phyloP scores from a whole-genome alignment of 2,329 filamentous ascomycete species.

The Alternaria dauci region DNA sequence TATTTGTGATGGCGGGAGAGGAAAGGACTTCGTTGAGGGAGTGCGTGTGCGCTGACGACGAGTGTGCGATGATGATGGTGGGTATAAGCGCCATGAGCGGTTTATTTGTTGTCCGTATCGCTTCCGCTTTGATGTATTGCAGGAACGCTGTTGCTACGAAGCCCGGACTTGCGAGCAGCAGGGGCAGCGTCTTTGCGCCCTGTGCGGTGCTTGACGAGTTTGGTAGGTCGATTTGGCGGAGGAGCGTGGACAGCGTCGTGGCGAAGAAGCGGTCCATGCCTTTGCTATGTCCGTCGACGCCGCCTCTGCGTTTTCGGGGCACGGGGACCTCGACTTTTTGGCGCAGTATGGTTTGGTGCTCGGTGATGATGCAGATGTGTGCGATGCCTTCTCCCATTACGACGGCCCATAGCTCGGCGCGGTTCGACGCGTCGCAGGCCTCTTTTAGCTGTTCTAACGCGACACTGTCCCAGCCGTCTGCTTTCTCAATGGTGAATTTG shows the following conservation, averaged over 20 bases:
- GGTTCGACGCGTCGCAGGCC: constrained; percentile 78
- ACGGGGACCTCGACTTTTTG: constrained; percentile 72
- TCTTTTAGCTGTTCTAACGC: constrained; percentile 80
- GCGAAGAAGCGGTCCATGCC: constrained; percentile 81
- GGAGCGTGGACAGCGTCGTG: constrained; percentile 76
- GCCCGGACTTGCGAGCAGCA: constrained; percentile 87
- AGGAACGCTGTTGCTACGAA: constrained; percentile 86
- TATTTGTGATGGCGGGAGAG: constrained; percentile 77
- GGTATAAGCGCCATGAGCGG: constrained; percentile 69
- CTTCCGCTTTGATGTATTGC: constrained; percentile 70
- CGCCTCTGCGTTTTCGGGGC: constrained; percentile 71
- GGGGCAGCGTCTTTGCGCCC: constrained; percentile 58
- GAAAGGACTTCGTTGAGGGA: constrained; percentile 87
- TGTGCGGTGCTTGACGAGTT: constrained; percentile 49
- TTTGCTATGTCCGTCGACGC: constrained; percentile 70
- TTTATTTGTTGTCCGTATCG: constrained; percentile 75
- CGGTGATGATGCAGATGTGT: constrained; percentile 83
- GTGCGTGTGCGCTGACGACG: constrained; percentile 85
- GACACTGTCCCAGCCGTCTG: constrained; percentile 85
- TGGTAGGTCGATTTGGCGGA: constrained; percentile 78
- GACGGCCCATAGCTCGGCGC: constrained; percentile 85
- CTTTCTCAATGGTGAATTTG: constrained; percentile 89
- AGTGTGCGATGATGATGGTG: constrained; percentile 77
- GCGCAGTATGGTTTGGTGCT: constrained; percentile 79
- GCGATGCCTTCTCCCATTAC: constrained; percentile 91